phyloP scores from a whole-genome alignment of 2,329 filamentous ascomycete species.

The Cladophialophora bantiana region DNA sequence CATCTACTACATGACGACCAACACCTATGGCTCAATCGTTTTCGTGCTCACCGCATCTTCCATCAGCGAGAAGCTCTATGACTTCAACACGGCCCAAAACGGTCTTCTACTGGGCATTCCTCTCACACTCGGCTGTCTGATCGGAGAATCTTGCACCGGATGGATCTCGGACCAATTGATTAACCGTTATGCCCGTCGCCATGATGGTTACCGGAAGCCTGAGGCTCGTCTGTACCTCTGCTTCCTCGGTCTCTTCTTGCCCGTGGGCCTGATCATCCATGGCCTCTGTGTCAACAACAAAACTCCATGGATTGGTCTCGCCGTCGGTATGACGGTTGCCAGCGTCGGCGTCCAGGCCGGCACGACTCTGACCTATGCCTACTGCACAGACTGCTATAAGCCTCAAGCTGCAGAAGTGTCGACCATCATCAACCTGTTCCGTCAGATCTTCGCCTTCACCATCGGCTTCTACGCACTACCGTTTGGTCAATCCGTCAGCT shows the following conservation, averaged over 20 bases:
- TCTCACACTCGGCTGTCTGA: conserved; percentile 15
- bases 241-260: conserved; percentile 12
- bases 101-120: conserved; percentile 12
- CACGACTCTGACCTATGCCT: conserved; percentile 10
- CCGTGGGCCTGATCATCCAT: conserved; percentile 12
- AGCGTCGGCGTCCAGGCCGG: conserved; percentile 14
- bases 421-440: conserved; percentile 19
- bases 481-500: conserved; percentile 10
- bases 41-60: conserved; percentile 14
- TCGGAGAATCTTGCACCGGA: conserved; percentile 13
- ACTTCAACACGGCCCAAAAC: conserved; percentile 17
- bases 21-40: conserved; percentile 14
- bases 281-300: conserved; percentile 13
- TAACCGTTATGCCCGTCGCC: conserved; percentile 5
- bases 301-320: conserved; percentile 16
- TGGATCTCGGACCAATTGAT: conserved; percentile 16
- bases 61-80: conserved; percentile 11
- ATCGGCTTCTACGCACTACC: conserved; percentile 22
- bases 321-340: conserved; percentile 15
- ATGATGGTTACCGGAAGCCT: conserved; percentile 16
- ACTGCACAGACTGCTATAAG: conserved; percentile 17
- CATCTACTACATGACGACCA: conserved; percentile 21
- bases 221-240: conserved; percentile 14
- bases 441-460: conserved; percentile 20
- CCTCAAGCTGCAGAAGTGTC: conserved; percentile 17